phyloP scores from a whole-genome alignment of 2,329 filamentous ascomycete genomes.

The Aureobasidium lini region DNA sequence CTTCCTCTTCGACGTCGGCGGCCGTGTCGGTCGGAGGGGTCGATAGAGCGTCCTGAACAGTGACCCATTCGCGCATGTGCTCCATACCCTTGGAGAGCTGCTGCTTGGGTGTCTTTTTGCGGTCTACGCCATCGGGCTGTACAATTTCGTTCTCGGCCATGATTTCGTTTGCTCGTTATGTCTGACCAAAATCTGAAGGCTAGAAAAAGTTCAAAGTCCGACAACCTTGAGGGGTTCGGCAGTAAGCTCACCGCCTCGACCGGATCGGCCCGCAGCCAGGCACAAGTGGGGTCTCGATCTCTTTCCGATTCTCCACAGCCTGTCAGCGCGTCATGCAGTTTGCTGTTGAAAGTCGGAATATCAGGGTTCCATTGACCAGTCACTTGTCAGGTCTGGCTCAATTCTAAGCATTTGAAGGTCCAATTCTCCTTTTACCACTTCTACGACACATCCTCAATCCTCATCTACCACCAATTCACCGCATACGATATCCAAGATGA shows the following conservation, averaged over 20 bases:
- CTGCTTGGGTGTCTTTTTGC: constrained; percentile 28
- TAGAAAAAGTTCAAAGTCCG: constrained; percentile 6
- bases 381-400: background rate
- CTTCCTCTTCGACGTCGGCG: constrained; percentile 20
- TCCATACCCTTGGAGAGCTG: constrained; percentile 47
- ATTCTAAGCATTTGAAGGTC: background rate
- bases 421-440: background rate
- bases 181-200: background rate
- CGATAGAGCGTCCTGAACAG: constrained; percentile 30
- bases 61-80: constrained; percentile 44
- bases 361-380: background rate
- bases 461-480: background rate
- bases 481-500: constrained; percentile 18
- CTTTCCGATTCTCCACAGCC: background rate
- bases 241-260: background rate
- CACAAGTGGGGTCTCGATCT: background rate
- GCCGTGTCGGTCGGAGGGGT: constrained; percentile 14
- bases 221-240: background rate
- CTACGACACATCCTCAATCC: background rate
- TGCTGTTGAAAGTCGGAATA: background rate
- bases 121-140: background rate
- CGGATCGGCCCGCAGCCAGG: background rate
- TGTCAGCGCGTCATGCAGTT: constrained; percentile 9
- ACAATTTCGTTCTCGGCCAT: background rate
- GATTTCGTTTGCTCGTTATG: background rate